Base-by-base conservation (phyloP, 75 land plant genomes). In the Cunninghamia lanceolata region DNA sequence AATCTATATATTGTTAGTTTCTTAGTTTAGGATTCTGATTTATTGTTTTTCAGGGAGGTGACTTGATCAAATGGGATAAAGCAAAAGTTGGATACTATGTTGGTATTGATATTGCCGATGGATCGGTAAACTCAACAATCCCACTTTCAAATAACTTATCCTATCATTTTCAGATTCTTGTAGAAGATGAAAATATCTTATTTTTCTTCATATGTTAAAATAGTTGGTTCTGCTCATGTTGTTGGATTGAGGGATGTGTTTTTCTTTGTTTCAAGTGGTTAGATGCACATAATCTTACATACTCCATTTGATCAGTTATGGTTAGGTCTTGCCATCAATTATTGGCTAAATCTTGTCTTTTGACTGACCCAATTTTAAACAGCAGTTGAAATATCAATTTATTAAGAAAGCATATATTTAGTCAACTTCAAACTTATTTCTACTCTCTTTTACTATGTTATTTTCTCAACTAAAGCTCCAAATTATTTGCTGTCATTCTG, bases 1-100 rank as follows among this genome's bases (percentile, higher is more conserved):
- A 73, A 70, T 30, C 0, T 73, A 14, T 34, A 34, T 32, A 30
- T 73, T 73, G 15, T 14, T 34, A 3, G 1, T 10, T 7, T 63
- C 75, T 32, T 73, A 73, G 15, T 32, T 73, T 34, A 73, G 75
- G n/a, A 32, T 25, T 73, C 16, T 32, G 36, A 10, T 73, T 39
- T 38, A 45, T 38, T 28, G 46, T 80, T 85, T 32, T 85, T 21
- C 81, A 96, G 98, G 99, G 99, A 79, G 99, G 99, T 81, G 99
- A 97, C 84, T 87, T 97, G 71, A 97, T 96, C 86, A 97, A 97
- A 88, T 97, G 97, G 96, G 99, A 97, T 85, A 97, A 96, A 76
- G 99, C 99, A 73, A 93, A 81, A 80, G 88, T 97, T 86, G 95
- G 98, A 63, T 95, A 95, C 38, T 97, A 96, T 91, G 98, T 97